Conservation (phyloP, 1,284 basidiomycete genomes). For the Apiotrichum mycotoxinovorans region DNA sequence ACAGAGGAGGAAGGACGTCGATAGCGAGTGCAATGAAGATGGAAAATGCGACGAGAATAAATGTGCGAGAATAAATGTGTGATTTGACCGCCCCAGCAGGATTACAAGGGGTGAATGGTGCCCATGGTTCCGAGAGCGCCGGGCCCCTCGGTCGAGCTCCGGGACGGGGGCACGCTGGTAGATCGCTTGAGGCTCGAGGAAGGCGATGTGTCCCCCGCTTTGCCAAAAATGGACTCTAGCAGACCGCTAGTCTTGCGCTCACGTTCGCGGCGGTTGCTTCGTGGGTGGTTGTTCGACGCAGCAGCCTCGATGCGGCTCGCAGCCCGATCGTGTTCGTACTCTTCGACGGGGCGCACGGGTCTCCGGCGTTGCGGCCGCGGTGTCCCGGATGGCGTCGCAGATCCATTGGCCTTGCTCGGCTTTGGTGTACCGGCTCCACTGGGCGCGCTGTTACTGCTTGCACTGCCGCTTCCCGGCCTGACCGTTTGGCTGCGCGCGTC, state of each 20-base stretch:
- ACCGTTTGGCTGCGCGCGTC: slow-evolving; percentile 5
- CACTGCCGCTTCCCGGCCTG: not conserved
- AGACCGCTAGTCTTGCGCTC: slow-evolving; percentile 1
- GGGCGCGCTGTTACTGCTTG: not conserved
- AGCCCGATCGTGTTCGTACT: not conserved
- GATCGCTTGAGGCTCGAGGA: not conserved
- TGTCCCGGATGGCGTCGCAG: not conserved
- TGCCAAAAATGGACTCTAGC: slow-evolving; percentile 12
- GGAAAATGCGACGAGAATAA: no score
- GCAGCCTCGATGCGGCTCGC: not conserved
- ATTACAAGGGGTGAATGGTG: no score
- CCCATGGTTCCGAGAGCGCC: no score
- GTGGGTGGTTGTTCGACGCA: not conserved
- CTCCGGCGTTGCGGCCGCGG: not conserved
- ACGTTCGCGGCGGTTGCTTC: not conserved
- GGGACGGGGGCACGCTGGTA: not conserved
- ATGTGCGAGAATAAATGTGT: no score
- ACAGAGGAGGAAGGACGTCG: no score
- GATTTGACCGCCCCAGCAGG: no score
- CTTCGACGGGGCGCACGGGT: not conserved
- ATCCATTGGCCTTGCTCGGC: not conserved
- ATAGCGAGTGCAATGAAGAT: no score
- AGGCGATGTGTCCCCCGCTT: not conserved
- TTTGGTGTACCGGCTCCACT: not conserved
- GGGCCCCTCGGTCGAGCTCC: no score